Evolutionary conservation across 129 eudicot species (phyloP), one percentile per base, ranked within the genome.

Genomic region (Centella asiatica): DNA sequence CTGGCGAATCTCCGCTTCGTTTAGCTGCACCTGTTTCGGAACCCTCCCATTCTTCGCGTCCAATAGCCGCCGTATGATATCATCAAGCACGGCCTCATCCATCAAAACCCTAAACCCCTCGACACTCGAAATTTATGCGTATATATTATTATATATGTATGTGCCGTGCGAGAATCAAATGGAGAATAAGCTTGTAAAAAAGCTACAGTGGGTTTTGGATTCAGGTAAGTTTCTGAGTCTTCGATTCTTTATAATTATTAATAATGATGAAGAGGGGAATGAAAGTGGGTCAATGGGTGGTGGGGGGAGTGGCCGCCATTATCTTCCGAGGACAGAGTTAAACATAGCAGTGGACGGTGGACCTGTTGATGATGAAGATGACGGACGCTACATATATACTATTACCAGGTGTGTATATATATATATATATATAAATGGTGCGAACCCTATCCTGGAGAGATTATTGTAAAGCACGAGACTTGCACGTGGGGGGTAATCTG

Each of bases 1-100:
- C 75, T 76, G 88, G 50, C 75, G 49, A 27, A 85, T 85, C 69
- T 85, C 94, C 51, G 83, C 52, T 77, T 85, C 93, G n/a, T 77
- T 74, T 6, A 85, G 70, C 72, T 75, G 80, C 59, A 80, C 85
- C 76, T 85, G 93, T 61, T 78, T 85, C 53, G 76, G 72, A 58
- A 76, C 75, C 18, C 87, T 69, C 36, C 87, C 93, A 13, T 58
- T 68, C 72, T 85, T 85, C 6, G 85, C 80, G 26, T 81, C 93
- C 25, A 75, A 23, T 2, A 85, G 77, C 74, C 82, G 64, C 62
- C 76, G 65, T 17, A 85, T 81, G 5, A 85, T 81, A 50, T 85
- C 85, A 44, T 81, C 85, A 22, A 85, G 65, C 44, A 78, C 42
- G 24, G 68, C 72, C 24, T 85, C 93, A 56, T 85, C 93, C 93